A percentile compares a stretch with the other conserved stretches of the same genome.
phyloP scores from a whole-genome alignment of 1,139 yeast species.

The Blastobotrys serpentis region DNA sequence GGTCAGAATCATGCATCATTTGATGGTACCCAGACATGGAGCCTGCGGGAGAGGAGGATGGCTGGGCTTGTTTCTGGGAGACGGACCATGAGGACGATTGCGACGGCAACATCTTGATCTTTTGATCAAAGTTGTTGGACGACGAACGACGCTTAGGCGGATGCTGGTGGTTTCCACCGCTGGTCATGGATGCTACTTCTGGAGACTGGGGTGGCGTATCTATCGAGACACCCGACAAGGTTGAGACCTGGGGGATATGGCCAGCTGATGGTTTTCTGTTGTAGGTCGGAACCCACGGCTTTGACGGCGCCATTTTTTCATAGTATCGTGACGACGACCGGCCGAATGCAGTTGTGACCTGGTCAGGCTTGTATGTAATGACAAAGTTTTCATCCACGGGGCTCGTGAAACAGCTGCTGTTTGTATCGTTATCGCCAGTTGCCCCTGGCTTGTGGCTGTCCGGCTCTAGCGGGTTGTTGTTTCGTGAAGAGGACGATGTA shows the following conservation, averaged over 20 bases:
- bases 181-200: constrained; percentile 4
- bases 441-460: background rate
- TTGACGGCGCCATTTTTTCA: constrained; percentile 16
- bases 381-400: constrained; percentile 12
- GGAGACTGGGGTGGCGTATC: constrained; percentile 17
- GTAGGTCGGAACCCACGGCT: constrained; percentile 20
- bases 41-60: constrained; percentile 1
- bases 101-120: background rate
- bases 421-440: constrained; percentile 1
- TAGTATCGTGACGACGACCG: constrained; percentile 18
- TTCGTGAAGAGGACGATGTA: constrained; percentile 1
- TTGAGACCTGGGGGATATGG: constrained; percentile 13
- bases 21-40: constrained; percentile 2
- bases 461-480: background rate
- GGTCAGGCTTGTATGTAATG: constrained; percentile 16
- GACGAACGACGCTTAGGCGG: constrained; percentile 11
- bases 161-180: constrained; percentile 1
- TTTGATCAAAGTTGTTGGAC: background rate
- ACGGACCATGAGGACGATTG: background rate
- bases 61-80: background rate
- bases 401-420: constrained; percentile 9
- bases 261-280: constrained; percentile 10
- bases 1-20: background rate
- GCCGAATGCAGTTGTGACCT: constrained; percentile 4
- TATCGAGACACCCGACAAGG: constrained; percentile 4